A percentile compares a stretch with the other conserved stretches of the same genome.
Conservation (phyloP, 768 basidiomycete species). For the Chalciporus sphaerocephalus region DNA sequence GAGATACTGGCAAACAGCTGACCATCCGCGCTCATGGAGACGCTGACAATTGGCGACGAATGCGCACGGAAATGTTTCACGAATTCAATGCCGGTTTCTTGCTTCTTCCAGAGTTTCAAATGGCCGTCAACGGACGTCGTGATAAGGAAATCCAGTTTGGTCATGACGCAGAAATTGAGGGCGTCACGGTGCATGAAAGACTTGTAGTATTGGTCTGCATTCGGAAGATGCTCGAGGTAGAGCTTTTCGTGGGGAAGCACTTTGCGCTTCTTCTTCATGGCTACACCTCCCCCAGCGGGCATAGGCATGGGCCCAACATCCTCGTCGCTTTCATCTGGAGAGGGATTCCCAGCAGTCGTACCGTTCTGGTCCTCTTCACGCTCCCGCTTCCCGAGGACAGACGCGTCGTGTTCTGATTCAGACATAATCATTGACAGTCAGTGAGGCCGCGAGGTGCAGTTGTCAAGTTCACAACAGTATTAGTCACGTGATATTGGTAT, state of each 20-base stretch:
- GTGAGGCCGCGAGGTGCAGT: too few species aligned
- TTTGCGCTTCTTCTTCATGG: conserved; percentile 77
- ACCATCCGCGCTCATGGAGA: conserved; percentile 88
- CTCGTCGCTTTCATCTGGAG: conserved; percentile 51
- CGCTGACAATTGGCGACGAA: conserved; percentile 67
- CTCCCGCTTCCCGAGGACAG: conserved; percentile 62
- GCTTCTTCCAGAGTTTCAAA: conserved; percentile 99
- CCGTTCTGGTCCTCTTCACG: conserved; percentile 33
- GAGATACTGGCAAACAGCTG: conserved; percentile 88
- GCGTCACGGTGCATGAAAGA: conserved; percentile 97
- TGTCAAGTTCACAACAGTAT: too few species aligned
- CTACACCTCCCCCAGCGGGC: conserved; percentile 35
- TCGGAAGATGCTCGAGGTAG: conserved; percentile 89
- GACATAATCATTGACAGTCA: conserved; percentile 35
- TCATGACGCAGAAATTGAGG: conserved; percentile 84
- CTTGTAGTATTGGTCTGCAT: conserved; percentile 91
- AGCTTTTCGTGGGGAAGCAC: conserved; percentile 91
- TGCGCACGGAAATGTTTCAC: conserved; percentile 98
- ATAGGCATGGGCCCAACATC: conserved; percentile 90
- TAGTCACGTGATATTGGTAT: conserved; percentile 9
- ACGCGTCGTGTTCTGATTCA: conserved; percentile 44
- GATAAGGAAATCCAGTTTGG: conserved; percentile 87
- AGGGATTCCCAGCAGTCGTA: conserved; percentile 16
- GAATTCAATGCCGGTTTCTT: conserved; percentile 92
- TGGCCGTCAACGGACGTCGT: conserved; percentile 95